A percentile compares a stretch with the other conserved stretches of the same genome.
Conservation (phyloP, 495 filamentous ascomycete species). For the Penicillium cinerascens region DNA sequence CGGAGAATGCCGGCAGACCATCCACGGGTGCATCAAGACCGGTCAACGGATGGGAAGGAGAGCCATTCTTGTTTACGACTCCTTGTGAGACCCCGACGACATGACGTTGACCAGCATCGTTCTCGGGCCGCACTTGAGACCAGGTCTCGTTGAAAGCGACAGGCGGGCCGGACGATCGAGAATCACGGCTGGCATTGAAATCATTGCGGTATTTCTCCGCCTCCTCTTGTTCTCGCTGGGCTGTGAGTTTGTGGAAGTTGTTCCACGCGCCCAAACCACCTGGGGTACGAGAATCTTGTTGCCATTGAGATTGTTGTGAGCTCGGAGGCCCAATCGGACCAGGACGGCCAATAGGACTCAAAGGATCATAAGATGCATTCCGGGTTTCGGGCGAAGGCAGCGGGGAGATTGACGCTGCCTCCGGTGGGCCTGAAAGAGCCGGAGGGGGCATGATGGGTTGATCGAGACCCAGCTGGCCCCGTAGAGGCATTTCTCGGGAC, state of each 20-base stretch:
- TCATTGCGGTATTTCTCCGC: slow-evolving; percentile 36
- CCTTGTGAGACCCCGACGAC: slow-evolving; percentile 30
- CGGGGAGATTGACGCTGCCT: slow-evolving; percentile 28
- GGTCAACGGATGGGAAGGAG: slow-evolving; percentile 31
- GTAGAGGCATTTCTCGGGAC: slow-evolving; percentile 36
- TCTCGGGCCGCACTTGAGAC: slow-evolving; percentile 44
- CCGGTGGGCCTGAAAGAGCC: slow-evolving; percentile 33
- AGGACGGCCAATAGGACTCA: slow-evolving; percentile 41
- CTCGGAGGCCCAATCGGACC: slow-evolving; percentile 53
- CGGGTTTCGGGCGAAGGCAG: slow-evolving; percentile 37
- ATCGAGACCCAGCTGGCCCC: slow-evolving; percentile 38
- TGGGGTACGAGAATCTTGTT: slow-evolving; percentile 29
- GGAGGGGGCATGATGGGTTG: slow-evolving; percentile 33
- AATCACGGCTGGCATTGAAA: slow-evolving; percentile 32
- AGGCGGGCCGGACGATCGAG: slow-evolving; percentile 21
- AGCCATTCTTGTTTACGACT: slow-evolving; percentile 23
- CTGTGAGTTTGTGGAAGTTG: slow-evolving; percentile 41
- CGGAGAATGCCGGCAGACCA: slow-evolving; percentile 33
- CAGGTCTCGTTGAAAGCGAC: slow-evolving; percentile 59
- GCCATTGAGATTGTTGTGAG: slow-evolving; percentile 37
- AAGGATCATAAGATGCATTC: slow-evolving; percentile 33
- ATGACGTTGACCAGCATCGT: slow-evolving; percentile 39
- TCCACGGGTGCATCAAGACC: slow-evolving; percentile 36
- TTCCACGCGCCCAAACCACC: slow-evolving; percentile 45
- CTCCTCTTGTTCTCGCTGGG: slow-evolving; percentile 43